Conservation (phyloP, 805 yeast species). For the Metschnikowia lunata region DNA sequence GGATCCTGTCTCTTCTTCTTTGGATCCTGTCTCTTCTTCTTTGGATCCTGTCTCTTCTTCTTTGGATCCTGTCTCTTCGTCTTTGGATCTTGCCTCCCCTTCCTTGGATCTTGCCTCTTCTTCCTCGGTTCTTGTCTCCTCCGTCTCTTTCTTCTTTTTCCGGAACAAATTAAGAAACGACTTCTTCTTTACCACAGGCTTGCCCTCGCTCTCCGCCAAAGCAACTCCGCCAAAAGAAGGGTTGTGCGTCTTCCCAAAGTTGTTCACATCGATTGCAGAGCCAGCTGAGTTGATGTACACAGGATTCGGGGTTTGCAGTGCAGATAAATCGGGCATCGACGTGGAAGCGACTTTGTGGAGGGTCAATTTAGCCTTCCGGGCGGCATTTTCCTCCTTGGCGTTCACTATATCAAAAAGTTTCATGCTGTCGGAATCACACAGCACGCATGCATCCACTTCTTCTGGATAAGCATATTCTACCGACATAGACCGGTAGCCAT, state of each 20-base stretch:
- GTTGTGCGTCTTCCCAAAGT: slow-evolving; percentile 36
- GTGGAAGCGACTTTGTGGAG: slow-evolving; percentile 5
- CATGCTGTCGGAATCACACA: slow-evolving; percentile 8
- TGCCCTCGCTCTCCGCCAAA: neutral
- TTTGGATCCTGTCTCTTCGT: neutral
- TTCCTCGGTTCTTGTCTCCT: neutral
- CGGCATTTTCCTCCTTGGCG: neutral
- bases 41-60: neutral
- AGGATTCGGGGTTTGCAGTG: neutral
- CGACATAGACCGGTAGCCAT: slow-evolving; percentile 6
- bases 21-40: neutral
- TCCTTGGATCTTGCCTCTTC: neutral
- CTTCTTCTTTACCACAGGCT: slow-evolving; percentile 18
- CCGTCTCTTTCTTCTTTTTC: slow-evolving; percentile 15
- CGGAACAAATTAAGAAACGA: slow-evolving; percentile 35
- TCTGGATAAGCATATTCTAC: slow-evolving; percentile 13
- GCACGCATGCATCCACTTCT: neutral
- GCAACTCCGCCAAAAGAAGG: slow-evolving; percentile 27
- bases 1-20: neutral
- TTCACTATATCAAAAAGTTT: slow-evolving; percentile 17
- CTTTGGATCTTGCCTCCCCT: neutral
- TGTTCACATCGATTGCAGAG: slow-evolving; percentile 36
- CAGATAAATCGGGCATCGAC: slow-evolving; percentile 17
- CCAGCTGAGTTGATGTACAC: slow-evolving; percentile 23
- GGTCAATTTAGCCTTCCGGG: neutral